Conservation (phyloP, 2,329 filamentous ascomycete genomes). For the Talaromyces sp. region DNA sequence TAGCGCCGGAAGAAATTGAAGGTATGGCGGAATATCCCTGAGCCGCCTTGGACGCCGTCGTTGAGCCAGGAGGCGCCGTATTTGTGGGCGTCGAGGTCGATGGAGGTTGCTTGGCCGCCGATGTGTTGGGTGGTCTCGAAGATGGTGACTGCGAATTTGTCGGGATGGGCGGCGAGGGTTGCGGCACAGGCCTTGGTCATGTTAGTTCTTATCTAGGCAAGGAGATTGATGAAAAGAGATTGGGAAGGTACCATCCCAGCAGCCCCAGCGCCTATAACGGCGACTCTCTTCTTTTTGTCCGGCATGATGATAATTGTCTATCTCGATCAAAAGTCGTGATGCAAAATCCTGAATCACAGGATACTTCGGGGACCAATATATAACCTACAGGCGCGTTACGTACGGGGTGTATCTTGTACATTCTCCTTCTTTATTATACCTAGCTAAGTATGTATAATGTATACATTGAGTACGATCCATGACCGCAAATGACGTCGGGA, state of each 20-base stretch:
- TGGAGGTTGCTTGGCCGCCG: slow-evolving; percentile 60
- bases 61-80: slow-evolving; percentile 61
- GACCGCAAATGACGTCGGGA: slow-evolving; percentile 10
- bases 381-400: not conserved
- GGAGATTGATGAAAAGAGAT: not conserved
- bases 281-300: slow-evolving; percentile 49
- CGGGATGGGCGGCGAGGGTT: slow-evolving; percentile 62
- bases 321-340: not conserved
- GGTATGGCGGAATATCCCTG: slow-evolving; percentile 60
- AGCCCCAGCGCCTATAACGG: slow-evolving; percentile 61
- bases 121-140: slow-evolving; percentile 59
- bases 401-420: not conserved
- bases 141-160: slow-evolving; percentile 64
- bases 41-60: slow-evolving; percentile 61
- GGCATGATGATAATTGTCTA: not conserved
- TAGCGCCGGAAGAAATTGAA: slow-evolving; percentile 60
- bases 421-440: too few species aligned
- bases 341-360: too few species aligned
- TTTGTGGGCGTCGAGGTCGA: slow-evolving; percentile 53
- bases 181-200: slow-evolving; percentile 58
- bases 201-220: too few species aligned
- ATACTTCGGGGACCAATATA: not conserved
- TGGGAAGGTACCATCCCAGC: slow-evolving; percentile 54
- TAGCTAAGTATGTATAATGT: too few species aligned
- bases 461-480: not conserved